Evolutionary conservation across 768 basidiomycete species (phyloP), one percentile per base, ranked within the genome.

Genomic region (Auricularia heimuer): DNA sequence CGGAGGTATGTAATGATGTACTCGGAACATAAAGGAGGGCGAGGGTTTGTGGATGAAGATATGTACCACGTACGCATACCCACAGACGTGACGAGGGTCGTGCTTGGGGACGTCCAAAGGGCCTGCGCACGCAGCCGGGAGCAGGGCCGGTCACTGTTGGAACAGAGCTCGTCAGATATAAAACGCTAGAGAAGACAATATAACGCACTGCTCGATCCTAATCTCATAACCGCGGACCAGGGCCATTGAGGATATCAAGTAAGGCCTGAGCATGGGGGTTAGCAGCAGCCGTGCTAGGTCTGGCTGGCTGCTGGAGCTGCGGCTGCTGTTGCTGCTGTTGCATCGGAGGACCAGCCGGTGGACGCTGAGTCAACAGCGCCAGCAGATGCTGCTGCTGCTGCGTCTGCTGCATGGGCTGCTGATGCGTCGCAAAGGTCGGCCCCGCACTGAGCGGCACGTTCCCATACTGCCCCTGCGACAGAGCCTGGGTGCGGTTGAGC

Each of bases 361-460:
- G 29, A 3, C 56, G 24, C 21, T 60, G 56, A 45, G 71, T 72
- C 44, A 73, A 68, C 39, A 73, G 29, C 18, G 71, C 65, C 1
- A 73, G 67, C 4, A 73, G 63, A 21, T 69, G 66, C 18, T 63
- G 64, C 16, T 64, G 62, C 45, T 69, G 70, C 47, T 68, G 68
- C 16, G 62, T 64, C 11, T 65, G 37, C 4, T 66, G 65, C 21
- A 47, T 36, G 34, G 62, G 42, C 45, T 54, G 63, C 12, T 42
- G 39, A 14, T 42, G 39, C 39, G 47, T 51, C 14, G 47, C 18
- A 6, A 51, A 18, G 8, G 47, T 51, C 14, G 47, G 18, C 18
- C 47, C 47, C 6, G 47, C 47, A 18, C 47, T 51, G 47, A 51
- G 47, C 18, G 47, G 47, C 21, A 51, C 47, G 6, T 8, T 6